Base-by-base conservation (phyloP, 2,329 filamentous ascomycete species). In the Cadophora sp. region DNA sequence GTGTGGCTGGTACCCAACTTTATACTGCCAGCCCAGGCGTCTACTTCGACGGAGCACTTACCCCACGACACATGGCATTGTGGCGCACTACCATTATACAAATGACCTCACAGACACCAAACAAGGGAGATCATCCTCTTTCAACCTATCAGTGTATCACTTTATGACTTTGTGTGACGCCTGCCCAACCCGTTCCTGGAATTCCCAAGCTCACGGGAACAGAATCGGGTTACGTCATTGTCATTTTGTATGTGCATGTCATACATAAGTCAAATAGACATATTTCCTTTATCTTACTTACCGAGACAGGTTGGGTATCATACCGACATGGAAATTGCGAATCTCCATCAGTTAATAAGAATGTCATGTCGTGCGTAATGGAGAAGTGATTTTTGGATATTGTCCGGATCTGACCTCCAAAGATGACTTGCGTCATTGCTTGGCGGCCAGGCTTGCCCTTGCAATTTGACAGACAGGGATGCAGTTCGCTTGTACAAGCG, bases 71-170 rank as follows among this genome's bases (percentile, higher is more conserved):
- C 18, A 14, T 53, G 43, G 36, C n/a, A 33, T 53, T 65, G 56
- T 65, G 63, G 63, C 63, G 63, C 58, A 61, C 27, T 39, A 33
- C 58, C 20, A 59, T 59, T 41, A 59, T 22, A 47, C 24, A 60
- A 20, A 65, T 65, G 63, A 65, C 63, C 63, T 65, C 63, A 65
- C 63, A 30, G 16, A 47, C 20, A 13, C 47, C 9, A 62, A 39
- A 59, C 45, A 27, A 27, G 30, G 33, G 27, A 39, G 63, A 60
- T 65, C 47, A 41, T 53, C 55, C n/a, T 51, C 36, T 18, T 11
- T 16, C 48, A 20, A 6, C 63, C 56, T 65, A 59, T 59, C 63
- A 59, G 30, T 51, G 45, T 48, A 9, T 22, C 6, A 13, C 20
- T 20, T n/a, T 8, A n/a, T 48, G 8, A 22, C n/a, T 22, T 22